Percentiles rank a stretch among this genome's conserved stretches.
Conservation (phyloP, 148 eudicot species). For the Tetragonia tetragonoides region DNA sequence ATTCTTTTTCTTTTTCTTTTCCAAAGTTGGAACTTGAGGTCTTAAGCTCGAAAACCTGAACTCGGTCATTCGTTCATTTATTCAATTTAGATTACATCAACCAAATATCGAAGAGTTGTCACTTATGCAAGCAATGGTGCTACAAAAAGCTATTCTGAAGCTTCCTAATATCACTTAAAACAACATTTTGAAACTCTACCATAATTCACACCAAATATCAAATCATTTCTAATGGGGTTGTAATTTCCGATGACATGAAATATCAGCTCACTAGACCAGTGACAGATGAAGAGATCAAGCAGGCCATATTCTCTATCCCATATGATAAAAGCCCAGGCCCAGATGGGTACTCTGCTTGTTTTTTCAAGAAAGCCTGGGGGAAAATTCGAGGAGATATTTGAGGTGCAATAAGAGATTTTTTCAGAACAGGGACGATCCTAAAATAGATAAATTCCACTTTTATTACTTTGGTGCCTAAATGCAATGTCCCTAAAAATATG, state of each 20-base stretch:
- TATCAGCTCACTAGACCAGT: not conserved
- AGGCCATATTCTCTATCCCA: not conserved
- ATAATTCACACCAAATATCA: not conserved
- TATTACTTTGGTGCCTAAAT: not conserved
- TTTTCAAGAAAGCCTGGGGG: not conserved
- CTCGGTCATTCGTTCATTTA: too few species aligned
- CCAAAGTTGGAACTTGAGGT: too few species aligned
- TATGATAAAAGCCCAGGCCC: not conserved
- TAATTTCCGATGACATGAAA: not conserved
- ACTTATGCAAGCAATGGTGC: too few species aligned
- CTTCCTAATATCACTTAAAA: too few species aligned
- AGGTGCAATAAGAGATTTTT: not conserved
- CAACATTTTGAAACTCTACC: too few species aligned
- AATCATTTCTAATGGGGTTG: not conserved
- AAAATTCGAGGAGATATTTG: not conserved
- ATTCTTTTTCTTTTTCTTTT: too few species aligned
- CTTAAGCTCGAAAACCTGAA: too few species aligned
- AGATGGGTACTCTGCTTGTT: not conserved
- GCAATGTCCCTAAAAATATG: too few species aligned
- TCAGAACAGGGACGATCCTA: not conserved
- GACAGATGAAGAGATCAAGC: not conserved
- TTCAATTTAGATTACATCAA: too few species aligned
- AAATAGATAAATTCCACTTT: not conserved
- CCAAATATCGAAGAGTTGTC: too few species aligned
- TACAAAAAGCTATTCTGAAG: too few species aligned